A percentile compares a stretch with the other conserved stretches of the same genome.
phyloP scores from a whole-genome alignment of 306 rosid species.

The Vigna mungo region DNA sequence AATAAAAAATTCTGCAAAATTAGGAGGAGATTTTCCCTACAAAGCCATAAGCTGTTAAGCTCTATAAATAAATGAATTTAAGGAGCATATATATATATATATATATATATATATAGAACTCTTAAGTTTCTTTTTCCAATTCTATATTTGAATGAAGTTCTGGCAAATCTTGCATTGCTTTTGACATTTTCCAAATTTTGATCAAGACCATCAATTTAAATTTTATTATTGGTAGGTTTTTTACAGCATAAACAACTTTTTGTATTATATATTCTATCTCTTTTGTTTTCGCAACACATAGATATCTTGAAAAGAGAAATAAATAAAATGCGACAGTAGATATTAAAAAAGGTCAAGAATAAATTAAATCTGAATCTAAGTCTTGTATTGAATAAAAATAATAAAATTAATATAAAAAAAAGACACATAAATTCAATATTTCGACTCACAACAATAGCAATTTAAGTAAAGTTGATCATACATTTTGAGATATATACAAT shows the following conservation, averaged over 20 bases:
- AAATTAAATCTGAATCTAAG: no score
- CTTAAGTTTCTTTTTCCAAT: background rate
- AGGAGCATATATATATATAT: background rate
- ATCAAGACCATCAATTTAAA: no score
- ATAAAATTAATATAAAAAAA: no score
- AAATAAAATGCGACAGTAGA: background rate
- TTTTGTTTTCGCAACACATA: background rate
- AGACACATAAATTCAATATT: no score
- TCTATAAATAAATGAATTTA: background rate
- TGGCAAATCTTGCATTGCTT: background rate
- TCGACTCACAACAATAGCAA: no score
- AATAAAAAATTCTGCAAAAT: background rate
- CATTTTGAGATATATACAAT: no score
- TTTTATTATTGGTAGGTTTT: background rate
- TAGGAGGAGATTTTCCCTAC: no score
- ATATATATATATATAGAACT: no score
- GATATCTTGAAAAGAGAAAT: background rate
- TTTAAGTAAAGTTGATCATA: no score
- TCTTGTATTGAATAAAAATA: no score
- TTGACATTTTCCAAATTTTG: background rate
- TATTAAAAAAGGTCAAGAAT: no score
- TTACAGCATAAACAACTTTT: background rate
- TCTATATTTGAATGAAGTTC: background rate
- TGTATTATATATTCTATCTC: background rate
- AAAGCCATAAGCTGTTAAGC: background rate